Percentiles rank a stretch among this genome's conserved stretches.
These are phyloP conservation scores for Cubamyces sp. DNA, from an alignment of 768 basidiomycete genomes.

Conservation along the genomic window DNA sequence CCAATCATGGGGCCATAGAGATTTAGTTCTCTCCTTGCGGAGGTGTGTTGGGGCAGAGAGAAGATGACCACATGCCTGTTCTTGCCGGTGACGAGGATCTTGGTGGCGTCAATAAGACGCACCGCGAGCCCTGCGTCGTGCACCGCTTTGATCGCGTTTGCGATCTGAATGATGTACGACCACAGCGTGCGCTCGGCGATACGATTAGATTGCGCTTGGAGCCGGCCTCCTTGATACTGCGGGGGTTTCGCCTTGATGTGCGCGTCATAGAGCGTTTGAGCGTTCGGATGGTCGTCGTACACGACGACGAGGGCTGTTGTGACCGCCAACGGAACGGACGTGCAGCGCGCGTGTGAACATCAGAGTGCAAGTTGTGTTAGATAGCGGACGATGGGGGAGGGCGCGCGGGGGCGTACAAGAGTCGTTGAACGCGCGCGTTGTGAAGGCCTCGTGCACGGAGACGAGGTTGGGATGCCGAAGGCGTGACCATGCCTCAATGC, in stretches of 20 bases:
- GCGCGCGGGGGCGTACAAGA: slow-evolving; percentile 62
- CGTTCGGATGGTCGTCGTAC: slow-evolving; percentile 86
- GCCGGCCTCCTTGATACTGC: slow-evolving; percentile 40
- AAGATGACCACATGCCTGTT: slow-evolving; percentile 62
- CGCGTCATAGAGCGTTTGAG: slow-evolving; percentile 79
- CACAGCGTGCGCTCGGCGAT: slow-evolving; percentile 85
- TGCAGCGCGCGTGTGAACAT: too few species aligned
- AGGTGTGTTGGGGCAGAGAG: neutral
- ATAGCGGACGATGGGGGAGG: slow-evolving; percentile 19
- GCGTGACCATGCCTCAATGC: slow-evolving; percentile 85
- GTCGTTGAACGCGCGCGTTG: slow-evolving; percentile 90
- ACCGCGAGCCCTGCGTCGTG: slow-evolving; percentile 84
- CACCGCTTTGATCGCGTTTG: slow-evolving; percentile 81
- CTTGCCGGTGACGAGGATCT: slow-evolving; percentile 86
- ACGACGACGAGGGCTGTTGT: slow-evolving; percentile 83
- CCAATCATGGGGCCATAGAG: neutral
- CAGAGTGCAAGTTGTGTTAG: neutral
- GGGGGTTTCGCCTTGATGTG: slow-evolving; percentile 66
- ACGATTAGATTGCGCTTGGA: slow-evolving; percentile 36
- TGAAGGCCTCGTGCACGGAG: slow-evolving; percentile 88
- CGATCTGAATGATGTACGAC: slow-evolving; percentile 92
- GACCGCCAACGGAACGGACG: neutral
- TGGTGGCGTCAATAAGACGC: slow-evolving; percentile 82
- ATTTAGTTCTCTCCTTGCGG: neutral
- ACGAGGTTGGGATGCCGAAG: slow-evolving; percentile 88